Evolutionary conservation across 1,284 basidiomycete species (phyloP).

Genomic region (Cutaneotrichosporon mucoides): DNA sequence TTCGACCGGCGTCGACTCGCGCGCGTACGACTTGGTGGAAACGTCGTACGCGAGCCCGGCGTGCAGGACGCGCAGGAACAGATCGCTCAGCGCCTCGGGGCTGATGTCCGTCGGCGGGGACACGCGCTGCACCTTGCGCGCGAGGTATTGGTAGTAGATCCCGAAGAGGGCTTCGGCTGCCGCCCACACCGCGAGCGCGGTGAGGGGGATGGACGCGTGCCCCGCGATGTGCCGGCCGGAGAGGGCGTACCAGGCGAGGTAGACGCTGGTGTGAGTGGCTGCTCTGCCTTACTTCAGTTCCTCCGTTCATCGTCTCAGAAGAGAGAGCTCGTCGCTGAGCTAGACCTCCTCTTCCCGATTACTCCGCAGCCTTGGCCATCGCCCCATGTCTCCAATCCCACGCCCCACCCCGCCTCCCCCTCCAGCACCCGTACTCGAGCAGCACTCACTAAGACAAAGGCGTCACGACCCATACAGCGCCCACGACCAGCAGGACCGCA

Average conservation of each 20-base stretch:
- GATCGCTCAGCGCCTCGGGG: constrained; percentile 56
- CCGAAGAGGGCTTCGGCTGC: constrained; percentile 59
- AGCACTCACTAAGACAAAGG: constrained; percentile 62
- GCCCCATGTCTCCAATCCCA: no score
- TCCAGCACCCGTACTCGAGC: no score
- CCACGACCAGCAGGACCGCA: constrained; percentile 48
- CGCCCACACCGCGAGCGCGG: constrained; percentile 34
- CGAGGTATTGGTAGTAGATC: constrained; percentile 62
- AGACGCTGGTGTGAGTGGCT: constrained; percentile 31
- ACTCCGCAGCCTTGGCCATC: no score
- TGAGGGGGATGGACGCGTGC: background rate
- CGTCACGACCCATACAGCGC: constrained; percentile 66
- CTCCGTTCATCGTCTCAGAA: no score
- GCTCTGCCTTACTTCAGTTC: no score
- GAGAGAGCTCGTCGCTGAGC: no score
- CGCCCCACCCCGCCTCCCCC: no score
- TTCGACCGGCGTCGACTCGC: no score
- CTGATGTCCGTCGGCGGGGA: constrained; percentile 49
- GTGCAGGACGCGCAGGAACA: constrained; percentile 62
- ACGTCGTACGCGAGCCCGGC: constrained; percentile 48
- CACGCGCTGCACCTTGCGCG: constrained; percentile 56
- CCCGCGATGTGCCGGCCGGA: constrained; percentile 42
- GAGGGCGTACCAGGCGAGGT: constrained; percentile 54
- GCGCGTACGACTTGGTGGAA: no score
- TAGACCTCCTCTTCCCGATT: no score